These are phyloP conservation scores for Vigna nakashimae DNA, from an alignment of 306 rosid species.

Conservation along the genomic window DNA sequence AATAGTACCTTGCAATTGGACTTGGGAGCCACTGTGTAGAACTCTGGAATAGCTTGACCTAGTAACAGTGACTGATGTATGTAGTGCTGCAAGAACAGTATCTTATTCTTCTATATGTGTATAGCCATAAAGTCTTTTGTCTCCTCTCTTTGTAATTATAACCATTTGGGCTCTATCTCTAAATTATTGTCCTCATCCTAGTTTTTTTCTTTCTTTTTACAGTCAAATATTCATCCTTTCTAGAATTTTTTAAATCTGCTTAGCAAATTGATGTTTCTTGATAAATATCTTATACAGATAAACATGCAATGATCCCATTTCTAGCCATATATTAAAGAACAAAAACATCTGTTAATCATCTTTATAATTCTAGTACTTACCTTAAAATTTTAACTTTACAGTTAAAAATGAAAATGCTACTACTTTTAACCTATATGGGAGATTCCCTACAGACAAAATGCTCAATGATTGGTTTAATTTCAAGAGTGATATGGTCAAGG, in stretches of 20 bases:
- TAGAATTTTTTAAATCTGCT: too few relatives aligned
- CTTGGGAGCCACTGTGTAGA: constrained; percentile 10
- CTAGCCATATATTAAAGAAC: not conserved
- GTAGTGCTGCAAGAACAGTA: constrained; percentile 28
- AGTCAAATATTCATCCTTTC: too few relatives aligned
- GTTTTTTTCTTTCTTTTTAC: too few relatives aligned
- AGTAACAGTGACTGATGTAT: constrained; percentile 36
- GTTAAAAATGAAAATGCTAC: not conserved
- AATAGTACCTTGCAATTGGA: constrained; percentile 40
- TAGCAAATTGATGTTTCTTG: too few relatives aligned
- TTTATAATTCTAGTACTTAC: not conserved
- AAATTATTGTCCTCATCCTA: constrained; percentile 29
- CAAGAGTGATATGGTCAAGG: not conserved
- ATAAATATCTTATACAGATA: too few relatives aligned
- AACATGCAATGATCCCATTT: not conserved
- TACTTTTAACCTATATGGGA: not conserved
- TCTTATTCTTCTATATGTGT: constrained; percentile 38
- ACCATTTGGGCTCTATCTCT: constrained; percentile 21
- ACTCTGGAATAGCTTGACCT: constrained; percentile 31
- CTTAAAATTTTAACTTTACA: not conserved
- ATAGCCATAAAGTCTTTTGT: constrained; percentile 23
- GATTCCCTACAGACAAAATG: not conserved
- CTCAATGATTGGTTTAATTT: not conserved
- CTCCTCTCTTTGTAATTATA: constrained; percentile 10
- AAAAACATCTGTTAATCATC: not conserved